phyloP scores from a whole-genome alignment of 177 flowering plant species.

The Telopea speciosissima region DNA sequence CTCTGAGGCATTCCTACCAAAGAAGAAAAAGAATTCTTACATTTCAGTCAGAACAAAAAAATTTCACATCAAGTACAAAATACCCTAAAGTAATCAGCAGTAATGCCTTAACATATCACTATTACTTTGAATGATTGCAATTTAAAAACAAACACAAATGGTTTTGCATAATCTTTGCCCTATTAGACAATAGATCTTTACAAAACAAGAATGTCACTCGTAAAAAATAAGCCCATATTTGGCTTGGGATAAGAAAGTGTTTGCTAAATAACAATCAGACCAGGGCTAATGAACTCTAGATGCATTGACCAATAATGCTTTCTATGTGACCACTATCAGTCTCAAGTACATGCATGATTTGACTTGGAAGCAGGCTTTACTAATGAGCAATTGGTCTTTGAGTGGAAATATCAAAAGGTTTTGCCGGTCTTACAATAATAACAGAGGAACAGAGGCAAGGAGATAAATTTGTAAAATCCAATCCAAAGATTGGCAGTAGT shows the following conservation, averaged over 20 bases:
- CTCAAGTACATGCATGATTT: not conserved
- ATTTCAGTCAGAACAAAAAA: not conserved
- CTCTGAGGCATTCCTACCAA: slow-evolving; percentile 69
- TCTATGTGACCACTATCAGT: not conserved
- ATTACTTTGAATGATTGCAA: not conserved
- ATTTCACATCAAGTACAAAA: not conserved
- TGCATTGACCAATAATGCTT: not conserved
- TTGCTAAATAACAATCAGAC: not conserved
- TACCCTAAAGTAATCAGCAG: not conserved
- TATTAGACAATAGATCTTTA: not conserved
- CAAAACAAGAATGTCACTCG: too few species aligned
- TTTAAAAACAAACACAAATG: not conserved
- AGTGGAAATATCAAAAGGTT: not conserved
- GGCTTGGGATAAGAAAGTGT: not conserved
- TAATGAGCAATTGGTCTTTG: not conserved
- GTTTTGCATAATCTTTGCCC: not conserved
- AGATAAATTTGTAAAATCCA: not conserved
- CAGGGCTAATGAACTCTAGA: not conserved
- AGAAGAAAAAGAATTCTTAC: not conserved
- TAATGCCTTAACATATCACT: not conserved
- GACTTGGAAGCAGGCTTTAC: not conserved
- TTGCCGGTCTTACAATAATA: not conserved
- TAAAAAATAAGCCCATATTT: not conserved
- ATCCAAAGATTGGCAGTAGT: not conserved
- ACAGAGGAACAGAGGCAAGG: not conserved